Conservation (phyloP, 2,329 filamentous ascomycete genomes). For the Fusarium bactridioides region DNA sequence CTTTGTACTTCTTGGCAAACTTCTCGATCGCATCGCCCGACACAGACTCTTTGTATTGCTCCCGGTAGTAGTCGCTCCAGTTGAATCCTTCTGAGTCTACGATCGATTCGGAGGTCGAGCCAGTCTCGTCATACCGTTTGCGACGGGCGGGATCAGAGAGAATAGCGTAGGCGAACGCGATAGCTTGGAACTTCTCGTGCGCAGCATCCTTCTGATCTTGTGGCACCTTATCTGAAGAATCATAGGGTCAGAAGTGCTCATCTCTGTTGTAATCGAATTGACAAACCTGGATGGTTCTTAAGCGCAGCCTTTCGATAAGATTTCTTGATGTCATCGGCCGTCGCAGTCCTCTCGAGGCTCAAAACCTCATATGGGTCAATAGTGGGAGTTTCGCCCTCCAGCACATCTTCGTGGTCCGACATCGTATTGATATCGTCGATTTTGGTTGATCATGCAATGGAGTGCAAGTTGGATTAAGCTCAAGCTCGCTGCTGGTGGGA, state of each 20-base stretch:
- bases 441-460: slow-evolving; percentile 9
- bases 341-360: slow-evolving; percentile 73
- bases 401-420: slow-evolving; percentile 60
- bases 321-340: slow-evolving; percentile 81
- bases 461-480: background rate
- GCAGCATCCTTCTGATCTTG: slow-evolving; percentile 74
- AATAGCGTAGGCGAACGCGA: slow-evolving; percentile 93
- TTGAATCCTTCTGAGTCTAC: slow-evolving; percentile 82
- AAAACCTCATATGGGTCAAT: slow-evolving; percentile 85
- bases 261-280: background rate
- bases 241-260: slow-evolving; percentile 19
- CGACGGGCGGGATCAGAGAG: slow-evolving; percentile 84
- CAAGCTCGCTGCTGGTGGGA: background rate
- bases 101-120: slow-evolving; percentile 85
- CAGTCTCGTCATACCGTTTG: slow-evolving; percentile 87
- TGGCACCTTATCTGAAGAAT: slow-evolving; percentile 74
- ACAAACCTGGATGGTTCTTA: slow-evolving; percentile 81
- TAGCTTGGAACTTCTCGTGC: slow-evolving; percentile 83
- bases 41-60: slow-evolving; percentile 81
- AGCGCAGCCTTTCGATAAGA: slow-evolving; percentile 93
- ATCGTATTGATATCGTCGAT: slow-evolving; percentile 45
- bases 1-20: slow-evolving; percentile 82
- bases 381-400: slow-evolving; percentile 65
- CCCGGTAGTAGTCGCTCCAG: slow-evolving; percentile 89
- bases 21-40: slow-evolving; percentile 76